Base-by-base conservation (phyloP, 306 rosid genomes). In the Ziziphus jujuba region DNA sequence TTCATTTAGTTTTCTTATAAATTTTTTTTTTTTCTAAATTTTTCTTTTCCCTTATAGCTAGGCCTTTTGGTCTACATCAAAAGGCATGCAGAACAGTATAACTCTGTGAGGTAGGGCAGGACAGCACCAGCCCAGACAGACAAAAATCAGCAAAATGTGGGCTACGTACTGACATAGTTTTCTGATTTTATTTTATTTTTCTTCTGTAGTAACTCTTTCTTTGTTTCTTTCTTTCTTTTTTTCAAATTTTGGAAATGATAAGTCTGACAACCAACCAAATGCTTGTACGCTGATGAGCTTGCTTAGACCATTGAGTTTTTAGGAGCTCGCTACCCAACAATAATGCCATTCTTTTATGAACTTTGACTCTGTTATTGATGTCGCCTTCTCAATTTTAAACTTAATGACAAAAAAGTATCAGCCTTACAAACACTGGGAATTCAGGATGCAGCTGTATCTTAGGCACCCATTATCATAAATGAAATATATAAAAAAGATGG, bases 141-240 rank as follows among this genome's bases (percentile, higher is more conserved):
- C 56, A 28, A 20, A 56, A 55, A 45, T 35, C 69, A 64, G 19
- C 25, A 17, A 25, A n/a, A 24, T 64, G 44, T n/a, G 17, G 69
- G 56, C 69, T 28, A n/a, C 57, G 36, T 16, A 35, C 57, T 48
- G 68, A n/a, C 55, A 24, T 63, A 20, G 48, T 47, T 25, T 8
- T 48, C 31, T 50, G n/a, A 6, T 25, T 35, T 35, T 16, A 19
- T 66, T 55, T 6, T 49, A 40, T 57, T 34, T 15, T 21, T 34
- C 11, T 34, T 31, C 5, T 2, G 16, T 48, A 5, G 36, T 40
- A 16, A 21, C 5, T 23, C 6, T 23, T 20, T 44, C 7, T 19
- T 62, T 48, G 21, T 25, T 49, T 47, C 5, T 49, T 47, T n/a
- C 7, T 44, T 10, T 38, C n/a, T 28, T 49, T 49, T 20, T 17